Percentiles rank a stretch among this genome's conserved stretches.
phyloP scores from a whole-genome alignment of 345 rosid genomes.

The Salix caprea region DNA sequence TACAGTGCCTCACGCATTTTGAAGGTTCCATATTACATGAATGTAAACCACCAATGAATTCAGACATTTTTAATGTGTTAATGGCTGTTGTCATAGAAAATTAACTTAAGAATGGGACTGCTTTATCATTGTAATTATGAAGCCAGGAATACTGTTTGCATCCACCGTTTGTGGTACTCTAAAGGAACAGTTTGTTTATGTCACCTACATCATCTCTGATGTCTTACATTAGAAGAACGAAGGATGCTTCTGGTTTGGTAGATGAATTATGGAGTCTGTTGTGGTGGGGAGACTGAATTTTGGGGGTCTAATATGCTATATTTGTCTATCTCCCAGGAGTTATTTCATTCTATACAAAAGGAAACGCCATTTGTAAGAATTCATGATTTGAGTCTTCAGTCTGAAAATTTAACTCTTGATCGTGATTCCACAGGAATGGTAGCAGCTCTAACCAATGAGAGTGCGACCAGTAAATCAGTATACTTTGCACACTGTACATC shows the following conservation, averaged over 20 bases:
- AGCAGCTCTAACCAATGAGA: slow-evolving; percentile 87
- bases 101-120: not conserved
- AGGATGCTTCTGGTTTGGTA: not conserved
- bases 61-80: not conserved
- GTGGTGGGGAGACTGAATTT: not conserved
- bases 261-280: too few relatives aligned
- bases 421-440: slow-evolving; percentile 65
- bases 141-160: not conserved
- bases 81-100: not conserved
- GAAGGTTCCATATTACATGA: not conserved
- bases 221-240: not conserved
- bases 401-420: not conserved
- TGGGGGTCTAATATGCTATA: not conserved
- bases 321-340: not conserved
- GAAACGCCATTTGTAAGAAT: not conserved
- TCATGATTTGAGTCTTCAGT: not conserved
- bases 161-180: not conserved
- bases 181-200: not conserved
- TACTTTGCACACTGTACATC: slow-evolving; percentile 97
- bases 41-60: not conserved
- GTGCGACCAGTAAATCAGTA: slow-evolving; percentile 96
- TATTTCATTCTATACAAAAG: too few relatives aligned
- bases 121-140: not conserved
- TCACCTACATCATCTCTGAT: not conserved
- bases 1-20: not conserved